A percentile compares a stretch with the other conserved stretches of the same genome.
These are phyloP conservation scores for Diaporthe ampelina DNA, from an alignment of 2,329 filamentous ascomycete genomes.

Conservation along the genomic window DNA sequence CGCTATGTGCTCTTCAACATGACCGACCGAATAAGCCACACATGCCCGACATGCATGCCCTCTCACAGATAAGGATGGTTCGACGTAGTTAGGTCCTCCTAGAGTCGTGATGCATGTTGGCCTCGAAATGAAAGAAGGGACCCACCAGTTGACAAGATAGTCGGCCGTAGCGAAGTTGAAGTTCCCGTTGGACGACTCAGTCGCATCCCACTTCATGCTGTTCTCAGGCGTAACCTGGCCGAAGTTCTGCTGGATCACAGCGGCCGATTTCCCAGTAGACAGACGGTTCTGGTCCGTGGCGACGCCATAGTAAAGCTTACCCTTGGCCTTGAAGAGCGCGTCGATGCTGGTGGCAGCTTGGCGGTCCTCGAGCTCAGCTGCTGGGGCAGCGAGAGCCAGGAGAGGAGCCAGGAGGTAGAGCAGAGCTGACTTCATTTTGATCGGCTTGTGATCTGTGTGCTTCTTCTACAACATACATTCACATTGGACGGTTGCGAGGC, in stretches of 20 bases:
- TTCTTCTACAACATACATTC: background rate
- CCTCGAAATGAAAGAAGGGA: background rate
- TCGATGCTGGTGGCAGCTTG: slow-evolving; percentile 66
- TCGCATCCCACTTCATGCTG: slow-evolving; percentile 78
- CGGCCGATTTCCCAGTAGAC: slow-evolving; percentile 61
- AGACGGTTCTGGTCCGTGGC: slow-evolving; percentile 68
- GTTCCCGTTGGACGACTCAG: slow-evolving; percentile 60
- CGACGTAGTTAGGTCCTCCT: background rate
- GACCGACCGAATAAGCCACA: too few relatives aligned
- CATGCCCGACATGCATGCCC: too few relatives aligned
- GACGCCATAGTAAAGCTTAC: slow-evolving; percentile 76
- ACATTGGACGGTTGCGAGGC: background rate
- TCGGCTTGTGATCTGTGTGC: background rate
- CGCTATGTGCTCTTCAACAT: slow-evolving; percentile 50
- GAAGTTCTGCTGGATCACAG: slow-evolving; percentile 72
- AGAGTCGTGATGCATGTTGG: background rate
- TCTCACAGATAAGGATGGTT: background rate
- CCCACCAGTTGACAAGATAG: slow-evolving; percentile 67
- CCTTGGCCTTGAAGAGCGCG: slow-evolving; percentile 69
- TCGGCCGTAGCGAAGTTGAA: slow-evolving; percentile 73
- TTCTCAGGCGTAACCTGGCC: slow-evolving; percentile 78
- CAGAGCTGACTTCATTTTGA: slow-evolving; percentile 50
- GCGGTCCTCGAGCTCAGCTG: slow-evolving; percentile 51
- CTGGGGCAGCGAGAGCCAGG: slow-evolving; percentile 49
- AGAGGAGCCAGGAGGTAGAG: slow-evolving; percentile 52